phyloP scores from a whole-genome alignment of 2,329 filamentous ascomycete species.

The Colletotrichum tanaceti region DNA sequence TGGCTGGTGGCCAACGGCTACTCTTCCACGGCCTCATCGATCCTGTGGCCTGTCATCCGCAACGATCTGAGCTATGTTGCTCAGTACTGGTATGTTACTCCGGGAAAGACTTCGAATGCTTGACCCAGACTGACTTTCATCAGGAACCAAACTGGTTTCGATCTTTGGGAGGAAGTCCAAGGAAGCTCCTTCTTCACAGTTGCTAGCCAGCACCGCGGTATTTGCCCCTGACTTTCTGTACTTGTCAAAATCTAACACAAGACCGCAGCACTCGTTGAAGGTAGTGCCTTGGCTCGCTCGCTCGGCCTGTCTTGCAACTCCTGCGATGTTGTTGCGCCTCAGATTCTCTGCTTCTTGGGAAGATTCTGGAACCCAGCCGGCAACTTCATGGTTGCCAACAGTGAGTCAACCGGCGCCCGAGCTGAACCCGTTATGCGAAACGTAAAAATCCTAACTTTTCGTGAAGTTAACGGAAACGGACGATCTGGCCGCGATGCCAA shows the following conservation, averaged over 20 bases:
- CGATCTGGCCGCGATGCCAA: conserved; percentile 79
- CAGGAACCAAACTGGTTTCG: conserved; percentile 72
- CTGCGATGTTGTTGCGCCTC: conserved; percentile 74
- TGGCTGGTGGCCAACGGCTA: conserved; percentile 77
- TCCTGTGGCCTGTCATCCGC: conserved; percentile 78
- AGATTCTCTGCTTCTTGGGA: conserved; percentile 79
- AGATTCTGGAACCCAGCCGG: conserved; percentile 74
- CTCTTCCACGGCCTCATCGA: conserved; percentile 63
- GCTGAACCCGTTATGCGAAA: no score
- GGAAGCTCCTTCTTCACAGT: conserved; percentile 85
- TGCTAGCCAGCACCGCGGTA: conserved; percentile 73
- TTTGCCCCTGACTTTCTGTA: conserved; percentile 48
- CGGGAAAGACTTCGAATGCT: no score
- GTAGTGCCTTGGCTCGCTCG: conserved; percentile 71
- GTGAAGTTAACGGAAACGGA: conserved; percentile 64
- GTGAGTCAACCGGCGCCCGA: conserved; percentile 47
- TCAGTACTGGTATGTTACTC: conserved; percentile 69
- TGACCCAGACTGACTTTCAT: no score
- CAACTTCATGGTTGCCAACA: conserved; percentile 75
- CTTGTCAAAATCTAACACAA: conserved; percentile 6
- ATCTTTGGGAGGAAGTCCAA: conserved; percentile 85
- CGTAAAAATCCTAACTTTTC: background rate
- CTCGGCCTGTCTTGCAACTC: conserved; percentile 70
- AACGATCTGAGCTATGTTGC: conserved; percentile 83
- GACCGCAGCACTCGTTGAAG: conserved; percentile 69